Evolutionary conservation across 2,329 filamentous ascomycete genomes (phyloP).

Genomic region (Cordyceps cateniannulata): DNA sequence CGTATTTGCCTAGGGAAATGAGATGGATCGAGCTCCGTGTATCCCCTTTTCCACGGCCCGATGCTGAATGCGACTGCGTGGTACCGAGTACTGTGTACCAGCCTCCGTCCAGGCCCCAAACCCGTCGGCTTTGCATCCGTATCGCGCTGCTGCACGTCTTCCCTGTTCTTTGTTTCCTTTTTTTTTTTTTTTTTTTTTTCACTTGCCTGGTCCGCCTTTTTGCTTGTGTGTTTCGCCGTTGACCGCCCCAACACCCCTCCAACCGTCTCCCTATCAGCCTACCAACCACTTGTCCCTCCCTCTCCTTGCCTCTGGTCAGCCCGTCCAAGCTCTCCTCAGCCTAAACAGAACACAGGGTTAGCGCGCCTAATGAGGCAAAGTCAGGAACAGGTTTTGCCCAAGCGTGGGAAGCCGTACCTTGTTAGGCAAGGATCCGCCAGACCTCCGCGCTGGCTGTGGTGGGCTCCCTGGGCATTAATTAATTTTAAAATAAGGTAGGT

Average conservation of each 20-base stretch:
- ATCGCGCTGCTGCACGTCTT: background rate
- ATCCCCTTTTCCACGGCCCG: background rate
- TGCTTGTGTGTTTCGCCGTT: background rate
- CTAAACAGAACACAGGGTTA: background rate
- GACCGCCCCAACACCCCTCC: background rate
- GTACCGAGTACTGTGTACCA: background rate
- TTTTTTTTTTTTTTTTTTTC: background rate
- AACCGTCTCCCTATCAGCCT: background rate
- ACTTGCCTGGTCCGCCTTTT: background rate
- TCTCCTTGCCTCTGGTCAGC: background rate
- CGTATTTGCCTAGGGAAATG: conserved; percentile 11
- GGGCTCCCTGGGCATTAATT: background rate
- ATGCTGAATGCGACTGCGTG: background rate
- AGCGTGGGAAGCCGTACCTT: background rate
- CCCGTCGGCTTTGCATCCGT: background rate
- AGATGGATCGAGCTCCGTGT: conserved; percentile 8
- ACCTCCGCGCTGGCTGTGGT: background rate
- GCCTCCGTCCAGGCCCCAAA: background rate
- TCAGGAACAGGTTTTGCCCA: conserved; percentile 12
- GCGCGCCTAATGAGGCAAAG: conserved; percentile 4
- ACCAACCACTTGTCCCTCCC: background rate
- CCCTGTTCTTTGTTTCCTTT: background rate
- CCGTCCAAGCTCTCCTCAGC: background rate
- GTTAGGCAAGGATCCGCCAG: conserved; percentile 9
- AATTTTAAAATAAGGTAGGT: background rate